Evolutionary conservation across 1,284 basidiomycete species (phyloP).

Genomic region (Melampsora larici-populina): DNA sequence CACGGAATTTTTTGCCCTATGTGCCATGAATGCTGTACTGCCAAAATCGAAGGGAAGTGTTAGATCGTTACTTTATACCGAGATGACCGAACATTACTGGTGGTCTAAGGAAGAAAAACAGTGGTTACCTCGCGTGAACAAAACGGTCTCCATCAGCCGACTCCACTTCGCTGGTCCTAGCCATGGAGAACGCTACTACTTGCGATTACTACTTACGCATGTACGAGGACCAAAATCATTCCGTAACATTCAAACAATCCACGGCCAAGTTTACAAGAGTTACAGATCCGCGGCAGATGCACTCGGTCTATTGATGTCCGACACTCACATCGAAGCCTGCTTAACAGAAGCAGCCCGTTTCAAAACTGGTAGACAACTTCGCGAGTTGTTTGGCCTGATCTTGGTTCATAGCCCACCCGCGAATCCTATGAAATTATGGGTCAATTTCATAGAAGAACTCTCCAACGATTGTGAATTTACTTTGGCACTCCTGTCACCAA

Average conservation of each 20-base stretch:
- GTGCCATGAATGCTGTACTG: background rate
- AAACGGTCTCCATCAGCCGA: background rate
- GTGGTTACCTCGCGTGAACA: background rate
- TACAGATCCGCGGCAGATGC: background rate
- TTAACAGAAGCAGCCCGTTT: background rate
- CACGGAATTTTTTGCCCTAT: conserved; percentile 8
- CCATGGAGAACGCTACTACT: conserved; percentile 2
- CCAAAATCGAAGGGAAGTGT: background rate
- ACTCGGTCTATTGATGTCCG: background rate
- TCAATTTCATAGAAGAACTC: background rate
- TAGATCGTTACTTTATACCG: background rate
- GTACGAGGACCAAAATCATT: too few species aligned
- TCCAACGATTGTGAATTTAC: background rate
- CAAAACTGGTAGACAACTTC: too few species aligned
- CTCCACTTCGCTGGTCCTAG: background rate
- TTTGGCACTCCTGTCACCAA: too few species aligned
- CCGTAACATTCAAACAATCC: background rate
- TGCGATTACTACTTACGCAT: conserved; percentile 1
- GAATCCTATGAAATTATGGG: background rate
- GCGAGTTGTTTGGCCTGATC: conserved; percentile 4
- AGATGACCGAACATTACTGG: too few species aligned
- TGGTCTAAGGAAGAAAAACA: too few species aligned
- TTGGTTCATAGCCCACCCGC: conserved; percentile 2
- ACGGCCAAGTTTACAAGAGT: background rate
- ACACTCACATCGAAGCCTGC: background rate